Base-by-base conservation (phyloP, 345 rosid species). In the Salix exigua region DNA sequence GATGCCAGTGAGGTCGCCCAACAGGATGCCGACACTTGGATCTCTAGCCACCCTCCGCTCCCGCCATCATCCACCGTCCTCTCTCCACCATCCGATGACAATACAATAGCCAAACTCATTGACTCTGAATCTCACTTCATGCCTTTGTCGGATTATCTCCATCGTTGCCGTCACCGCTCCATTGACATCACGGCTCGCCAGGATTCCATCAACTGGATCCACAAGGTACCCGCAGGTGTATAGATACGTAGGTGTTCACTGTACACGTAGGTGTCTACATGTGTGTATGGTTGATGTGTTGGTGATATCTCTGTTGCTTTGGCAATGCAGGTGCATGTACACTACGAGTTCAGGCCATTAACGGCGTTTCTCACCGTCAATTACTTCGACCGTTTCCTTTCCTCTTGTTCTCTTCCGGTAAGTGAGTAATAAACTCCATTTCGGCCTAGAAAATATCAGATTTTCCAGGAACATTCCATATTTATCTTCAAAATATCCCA, bases 201-300 rank as follows among this genome's bases (percentile, higher is more conserved):
- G 73, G 93, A 90, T 77, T 90, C 89, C 80, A 87, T 90, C 67
- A 90, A 85, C 79, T 90, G 91, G 93, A 90, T 90, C 84, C 86
- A 86, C 72, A 86, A 86, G 85, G 91, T 88, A 68, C 19, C 19
- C 28, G 1, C 11, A 50, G 9, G n/a, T 61, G n/a, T 61, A 68
- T 35, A 8, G 7, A 12, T 63, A 30, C n/a, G 21, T 18, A 51
- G 30, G 16, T 25, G 31, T 38, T 25, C 6, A 50, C 11, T 5
- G 8, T 31, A 61, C 16, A 16, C 17, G 2, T 19, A 19, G 14
- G 30, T 30, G 23, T 19, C 67, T 64, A 31, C 42, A 7, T 4
- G 11, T n/a, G 7, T 40, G 26, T 4, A 17, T 6, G 25, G 70
- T 68, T 75, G 51, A 40, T 37, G 17, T 35, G 33, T 11, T 7